Evolutionary conservation across 768 basidiomycete species (phyloP), one percentile per base, ranked within the genome.

Genomic region (Lentinula sp.): DNA sequence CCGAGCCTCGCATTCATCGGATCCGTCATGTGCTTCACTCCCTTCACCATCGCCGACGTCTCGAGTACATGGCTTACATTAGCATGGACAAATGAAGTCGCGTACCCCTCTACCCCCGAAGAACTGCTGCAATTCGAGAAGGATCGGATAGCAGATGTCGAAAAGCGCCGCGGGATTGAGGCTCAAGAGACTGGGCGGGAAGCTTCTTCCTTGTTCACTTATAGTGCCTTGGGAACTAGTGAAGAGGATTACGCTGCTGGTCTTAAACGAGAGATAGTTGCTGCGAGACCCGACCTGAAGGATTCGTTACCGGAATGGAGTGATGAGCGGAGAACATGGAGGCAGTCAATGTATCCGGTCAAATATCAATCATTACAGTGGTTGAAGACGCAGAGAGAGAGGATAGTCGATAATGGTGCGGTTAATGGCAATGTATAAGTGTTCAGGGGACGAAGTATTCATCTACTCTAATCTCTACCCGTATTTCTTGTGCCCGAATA

Each of bases 41-140:
- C 82, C 2, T 83, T 83, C 65, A 72, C 72, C 4, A 70, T 82
- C 62, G 76, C 78, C 0, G 81, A 83, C 61, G 69, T 84, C 50
- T 72, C 71, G n/a, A 80, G 78, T 67, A 79, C 77, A 3, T 82
- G 78, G 78, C 73, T 84, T 43, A 66, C 79, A 1, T 68, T 80
- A 20, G 74, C 75, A 2, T 82, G 79, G 79, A 59, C 63, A 2
- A 64, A 70, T 2, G 61, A 66, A 33, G 64, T 75, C 13, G 13
- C 62, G 1, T 73, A 79, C 60, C 79, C 81, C 0, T 54, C 66
- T 20, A 73, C 76, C 1, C 8, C 65, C 2, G 70, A 71, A 35
- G 73, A 61, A 0, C 69, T 76, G 3, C 71, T 81, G 8, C 67
- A 18, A 4, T 79, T 74, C 43, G 81, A 82, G 64, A 66, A 53